phyloP scores from a whole-genome alignment of 306 rosid species.

The Gynostemma pentaphyllum region DNA sequence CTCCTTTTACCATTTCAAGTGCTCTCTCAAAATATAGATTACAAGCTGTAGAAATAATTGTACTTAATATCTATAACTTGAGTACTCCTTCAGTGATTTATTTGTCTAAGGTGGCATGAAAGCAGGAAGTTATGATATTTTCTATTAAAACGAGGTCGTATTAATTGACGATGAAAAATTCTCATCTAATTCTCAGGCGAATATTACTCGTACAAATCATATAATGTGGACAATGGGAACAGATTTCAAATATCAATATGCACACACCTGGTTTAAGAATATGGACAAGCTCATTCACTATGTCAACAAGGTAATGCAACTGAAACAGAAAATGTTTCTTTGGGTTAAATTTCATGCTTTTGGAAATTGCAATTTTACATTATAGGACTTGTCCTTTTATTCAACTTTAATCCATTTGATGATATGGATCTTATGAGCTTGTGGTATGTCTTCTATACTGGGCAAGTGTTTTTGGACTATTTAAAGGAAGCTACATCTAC shows the following conservation, averaged over 20 bases:
- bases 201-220: constrained; percentile 84
- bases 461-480: background rate
- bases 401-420: background rate
- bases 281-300: constrained; percentile 93
- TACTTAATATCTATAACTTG: background rate
- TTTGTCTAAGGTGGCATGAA: background rate
- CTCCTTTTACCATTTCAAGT: no score
- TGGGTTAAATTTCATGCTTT: background rate
- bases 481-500: background rate
- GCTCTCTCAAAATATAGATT: no score
- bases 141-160: constrained; percentile 11
- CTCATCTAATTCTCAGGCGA: constrained; percentile 67
- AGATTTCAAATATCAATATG: constrained; percentile 92
- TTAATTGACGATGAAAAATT: constrained; percentile 18
- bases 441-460: background rate
- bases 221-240: constrained; percentile 99
- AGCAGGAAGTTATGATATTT: background rate
- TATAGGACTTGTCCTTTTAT: background rate
- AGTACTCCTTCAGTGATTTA: background rate
- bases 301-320: constrained; percentile 50
- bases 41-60: background rate
- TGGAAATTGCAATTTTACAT: background rate
- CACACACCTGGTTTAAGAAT: constrained; percentile 77
- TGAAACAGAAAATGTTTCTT: background rate
- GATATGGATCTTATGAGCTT: background rate